These are phyloP conservation scores for Apophysomyces trapeziformis DNA, from an alignment of 371 early-diverging fungal genomes.

Conservation along the genomic window DNA sequence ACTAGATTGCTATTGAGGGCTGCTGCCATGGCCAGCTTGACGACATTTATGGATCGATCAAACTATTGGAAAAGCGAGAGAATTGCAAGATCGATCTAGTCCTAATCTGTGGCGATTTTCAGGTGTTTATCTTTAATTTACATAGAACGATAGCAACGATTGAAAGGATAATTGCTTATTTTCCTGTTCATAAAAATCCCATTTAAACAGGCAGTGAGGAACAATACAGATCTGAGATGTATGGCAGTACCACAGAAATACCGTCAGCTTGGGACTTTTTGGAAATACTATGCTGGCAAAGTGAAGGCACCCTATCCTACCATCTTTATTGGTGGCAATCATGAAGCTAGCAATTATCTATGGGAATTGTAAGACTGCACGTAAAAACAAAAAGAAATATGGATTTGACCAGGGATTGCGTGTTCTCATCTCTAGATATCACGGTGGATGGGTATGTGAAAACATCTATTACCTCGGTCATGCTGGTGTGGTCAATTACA, in stretches of 20 bases:
- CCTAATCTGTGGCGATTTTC: constrained; percentile 97
- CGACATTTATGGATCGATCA: constrained; percentile 78
- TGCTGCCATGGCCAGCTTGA: constrained; percentile 96
- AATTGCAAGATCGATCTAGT: constrained; percentile 82
- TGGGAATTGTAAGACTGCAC: constrained; percentile 79
- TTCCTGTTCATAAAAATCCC: no score
- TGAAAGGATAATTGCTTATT: no score
- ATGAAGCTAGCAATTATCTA: constrained; percentile 93
- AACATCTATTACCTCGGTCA: constrained; percentile 95
- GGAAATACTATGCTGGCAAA: constrained; percentile 91
- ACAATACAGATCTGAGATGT: constrained; percentile 76
- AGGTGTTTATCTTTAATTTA: constrained; percentile 50
- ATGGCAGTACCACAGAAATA: constrained; percentile 89
- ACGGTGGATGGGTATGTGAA: constrained; percentile 96
- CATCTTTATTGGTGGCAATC: constrained; percentile 97
- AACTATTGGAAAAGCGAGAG: constrained; percentile 53
- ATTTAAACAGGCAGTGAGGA: constrained; percentile 74
- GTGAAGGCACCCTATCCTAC: constrained; percentile 84
- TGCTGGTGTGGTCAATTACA: constrained; percentile 82
- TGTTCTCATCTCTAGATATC: constrained; percentile 51
- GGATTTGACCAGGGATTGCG: background rate
- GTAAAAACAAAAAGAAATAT: background rate
- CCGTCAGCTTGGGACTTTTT: constrained; percentile 80
- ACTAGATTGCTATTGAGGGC: constrained; percentile 87
- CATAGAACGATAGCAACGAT: no score